A percentile compares a stretch with the other conserved stretches of the same genome.
Conservation (phyloP, 1,284 basidiomycete genomes). For the Irpex sp. region DNA sequence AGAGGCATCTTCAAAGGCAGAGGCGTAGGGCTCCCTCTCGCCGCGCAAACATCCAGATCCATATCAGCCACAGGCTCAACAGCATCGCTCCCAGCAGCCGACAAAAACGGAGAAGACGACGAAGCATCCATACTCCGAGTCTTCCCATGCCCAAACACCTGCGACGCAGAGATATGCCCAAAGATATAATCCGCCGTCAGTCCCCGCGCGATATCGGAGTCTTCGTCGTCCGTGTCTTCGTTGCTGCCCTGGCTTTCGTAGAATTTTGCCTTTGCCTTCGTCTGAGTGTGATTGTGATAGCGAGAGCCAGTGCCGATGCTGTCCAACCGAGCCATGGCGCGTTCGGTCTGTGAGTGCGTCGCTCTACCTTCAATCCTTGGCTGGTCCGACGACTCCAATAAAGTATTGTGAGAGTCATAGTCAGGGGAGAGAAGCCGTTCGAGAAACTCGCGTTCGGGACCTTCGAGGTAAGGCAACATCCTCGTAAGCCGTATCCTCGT, state of each 20-base stretch:
- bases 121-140: no score
- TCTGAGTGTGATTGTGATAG: no score
- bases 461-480: conserved; percentile 40
- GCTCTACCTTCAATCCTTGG: conserved; percentile 19
- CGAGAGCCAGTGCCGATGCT: not conserved
- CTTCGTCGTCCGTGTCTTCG: conserved; percentile 23
- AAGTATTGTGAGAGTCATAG: not conserved
- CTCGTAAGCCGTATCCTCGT: conserved; percentile 39
- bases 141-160: not conserved
- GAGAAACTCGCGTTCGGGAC: conserved; percentile 24
- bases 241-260: conserved; percentile 15
- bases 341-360: conserved; percentile 17
- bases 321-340: conserved; percentile 21
- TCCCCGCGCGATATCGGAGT: conserved; percentile 18
- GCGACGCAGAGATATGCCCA: conserved; percentile 14
- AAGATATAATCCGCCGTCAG: conserved; percentile 21
- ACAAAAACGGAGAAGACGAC: conserved; percentile 6
- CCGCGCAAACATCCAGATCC: no score
- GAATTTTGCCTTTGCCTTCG: not conserved
- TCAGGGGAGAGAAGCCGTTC: conserved; percentile 19
- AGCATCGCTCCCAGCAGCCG: not conserved
- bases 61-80: not conserved
- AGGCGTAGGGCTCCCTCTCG: not conserved
- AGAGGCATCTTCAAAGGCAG: not conserved
- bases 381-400: not conserved